Percentiles rank a stretch among this genome's conserved stretches.
Conservation (phyloP, 371 early-diverging fungal species). For the Mortierella sp. region DNA sequence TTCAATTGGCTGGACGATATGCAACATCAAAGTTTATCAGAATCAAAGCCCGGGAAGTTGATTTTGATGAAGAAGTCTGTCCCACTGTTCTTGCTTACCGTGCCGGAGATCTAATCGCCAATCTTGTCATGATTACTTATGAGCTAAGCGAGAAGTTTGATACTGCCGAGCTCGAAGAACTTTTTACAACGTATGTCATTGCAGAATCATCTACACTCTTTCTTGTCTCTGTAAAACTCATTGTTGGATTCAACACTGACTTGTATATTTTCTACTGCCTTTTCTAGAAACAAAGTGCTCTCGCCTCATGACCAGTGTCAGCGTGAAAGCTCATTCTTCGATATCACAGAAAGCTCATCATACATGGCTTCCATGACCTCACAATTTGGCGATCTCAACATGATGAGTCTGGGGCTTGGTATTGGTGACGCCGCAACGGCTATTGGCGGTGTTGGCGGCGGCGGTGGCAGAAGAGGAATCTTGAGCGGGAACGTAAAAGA, state of each 20-base stretch:
- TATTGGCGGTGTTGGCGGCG: too few species aligned
- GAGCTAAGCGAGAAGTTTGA: slow-evolving; percentile 42
- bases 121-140: slow-evolving; percentile 50
- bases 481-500: slow-evolving; percentile 48
- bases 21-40: slow-evolving; percentile 53
- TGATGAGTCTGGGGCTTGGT: slow-evolving; percentile 33
- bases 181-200: slow-evolving; percentile 40
- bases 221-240: too few species aligned
- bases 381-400: slow-evolving; percentile 23
- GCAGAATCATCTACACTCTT: too few species aligned
- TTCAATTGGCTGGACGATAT: slow-evolving; percentile 43
- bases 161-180: slow-evolving; percentile 40
- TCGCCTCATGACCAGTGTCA: slow-evolving; percentile 49
- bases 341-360: slow-evolving; percentile 12
- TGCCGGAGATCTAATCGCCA: slow-evolving; percentile 50
- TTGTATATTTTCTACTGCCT: background rate
- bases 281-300: slow-evolving; percentile 30
- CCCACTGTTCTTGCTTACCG: slow-evolving; percentile 53
- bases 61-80: slow-evolving; percentile 52
- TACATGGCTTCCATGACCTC: slow-evolving; percentile 13
- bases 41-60: slow-evolving; percentile 49
- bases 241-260: too few species aligned
- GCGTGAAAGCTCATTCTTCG: slow-evolving; percentile 40
- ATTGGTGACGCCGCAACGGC: slow-evolving; percentile 7
- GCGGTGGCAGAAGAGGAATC: slow-evolving; percentile 31